Percentiles rank a stretch among this genome's conserved stretches.
Evolutionary conservation across 2,329 filamentous ascomycete species (phyloP).

Genomic region (Xylaria sp.): DNA sequence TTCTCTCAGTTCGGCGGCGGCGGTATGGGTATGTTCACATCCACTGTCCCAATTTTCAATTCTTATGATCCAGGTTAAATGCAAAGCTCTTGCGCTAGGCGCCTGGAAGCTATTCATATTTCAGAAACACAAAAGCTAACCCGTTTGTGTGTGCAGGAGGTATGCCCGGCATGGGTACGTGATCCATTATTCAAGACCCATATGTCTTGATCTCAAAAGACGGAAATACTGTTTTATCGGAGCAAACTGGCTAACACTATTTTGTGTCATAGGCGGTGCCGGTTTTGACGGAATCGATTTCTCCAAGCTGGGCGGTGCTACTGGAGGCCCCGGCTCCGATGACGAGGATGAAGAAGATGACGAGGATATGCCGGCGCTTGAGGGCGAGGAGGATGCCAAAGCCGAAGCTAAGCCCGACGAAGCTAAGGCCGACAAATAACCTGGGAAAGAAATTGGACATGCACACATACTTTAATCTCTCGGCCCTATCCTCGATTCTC

Average conservation of each 20-base stretch:
- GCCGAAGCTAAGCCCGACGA: slow-evolving; percentile 39
- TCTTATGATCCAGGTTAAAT: not conserved
- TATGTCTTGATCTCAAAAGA: slow-evolving; percentile 24
- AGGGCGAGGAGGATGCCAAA: slow-evolving; percentile 66
- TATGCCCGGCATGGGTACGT: slow-evolving; percentile 63
- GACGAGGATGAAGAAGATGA: slow-evolving; percentile 63
- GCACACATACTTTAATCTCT: slow-evolving; percentile 19
- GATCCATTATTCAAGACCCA: not conserved
- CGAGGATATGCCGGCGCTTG: slow-evolving; percentile 87
- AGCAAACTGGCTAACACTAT: slow-evolving; percentile 37
- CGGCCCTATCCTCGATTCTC: slow-evolving; percentile 24
- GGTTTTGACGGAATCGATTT: slow-evolving; percentile 93
- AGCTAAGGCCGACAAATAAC: slow-evolving; percentile 45
- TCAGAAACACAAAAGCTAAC: slow-evolving; percentile 20
- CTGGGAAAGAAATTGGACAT: slow-evolving; percentile 32
- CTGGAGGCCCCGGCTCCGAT: slow-evolving; percentile 49
- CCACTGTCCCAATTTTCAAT: slow-evolving; percentile 11
- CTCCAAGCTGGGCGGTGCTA: slow-evolving; percentile 83
- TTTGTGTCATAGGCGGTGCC: slow-evolving; percentile 57
- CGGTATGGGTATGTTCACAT: slow-evolving; percentile 64
- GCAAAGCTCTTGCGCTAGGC: not conserved
- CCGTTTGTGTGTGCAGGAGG: slow-evolving; percentile 55
- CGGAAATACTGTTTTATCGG: not conserved
- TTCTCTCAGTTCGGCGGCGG: slow-evolving; percentile 70
- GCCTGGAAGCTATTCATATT: slow-evolving; percentile 8